Conservation (phyloP, 768 basidiomycete genomes). For the Chiua virens region DNA sequence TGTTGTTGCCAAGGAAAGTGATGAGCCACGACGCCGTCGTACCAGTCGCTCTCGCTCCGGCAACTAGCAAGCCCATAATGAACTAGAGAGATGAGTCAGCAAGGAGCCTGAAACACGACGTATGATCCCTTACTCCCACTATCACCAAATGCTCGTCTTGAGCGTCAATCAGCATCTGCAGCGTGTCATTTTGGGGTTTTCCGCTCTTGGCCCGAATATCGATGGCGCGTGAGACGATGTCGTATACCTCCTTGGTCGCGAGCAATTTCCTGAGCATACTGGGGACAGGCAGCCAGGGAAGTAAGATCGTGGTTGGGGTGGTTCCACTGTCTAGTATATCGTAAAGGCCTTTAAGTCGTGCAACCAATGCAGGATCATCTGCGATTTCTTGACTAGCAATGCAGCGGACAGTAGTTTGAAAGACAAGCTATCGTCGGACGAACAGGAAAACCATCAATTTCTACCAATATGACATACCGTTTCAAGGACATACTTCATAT, state of each 20-base stretch:
- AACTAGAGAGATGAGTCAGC: constrained; percentile 50
- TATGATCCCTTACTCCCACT: constrained; percentile 54
- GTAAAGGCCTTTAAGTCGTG: constrained; percentile 62
- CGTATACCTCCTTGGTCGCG: constrained; percentile 76
- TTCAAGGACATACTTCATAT: constrained; percentile 52
- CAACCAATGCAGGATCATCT: constrained; percentile 59
- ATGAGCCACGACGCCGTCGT: constrained; percentile 79
- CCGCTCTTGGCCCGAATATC: constrained; percentile 58
- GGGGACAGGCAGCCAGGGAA: constrained; percentile 76
- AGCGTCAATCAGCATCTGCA: constrained; percentile 72
- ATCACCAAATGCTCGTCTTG: constrained; percentile 68
- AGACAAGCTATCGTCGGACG: constrained; percentile 49
- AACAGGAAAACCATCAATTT: not conserved
- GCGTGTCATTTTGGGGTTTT: constrained; percentile 58
- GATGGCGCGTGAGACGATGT: constrained; percentile 60
- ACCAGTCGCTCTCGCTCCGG: constrained; percentile 79
- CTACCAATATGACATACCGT: not conserved
- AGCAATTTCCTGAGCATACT: constrained; percentile 69
- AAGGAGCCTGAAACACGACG: constrained; percentile 17
- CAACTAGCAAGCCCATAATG: constrained; percentile 78
- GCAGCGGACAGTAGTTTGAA: constrained; percentile 71
- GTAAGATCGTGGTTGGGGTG: constrained; percentile 68
- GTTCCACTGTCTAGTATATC: constrained; percentile 69
- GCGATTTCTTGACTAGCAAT: constrained; percentile 70
- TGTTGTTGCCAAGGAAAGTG: constrained; percentile 67